These are phyloP conservation scores for Fusarium temperatum DNA, from an alignment of 2,329 filamentous ascomycete species.

Conservation along the genomic window DNA sequence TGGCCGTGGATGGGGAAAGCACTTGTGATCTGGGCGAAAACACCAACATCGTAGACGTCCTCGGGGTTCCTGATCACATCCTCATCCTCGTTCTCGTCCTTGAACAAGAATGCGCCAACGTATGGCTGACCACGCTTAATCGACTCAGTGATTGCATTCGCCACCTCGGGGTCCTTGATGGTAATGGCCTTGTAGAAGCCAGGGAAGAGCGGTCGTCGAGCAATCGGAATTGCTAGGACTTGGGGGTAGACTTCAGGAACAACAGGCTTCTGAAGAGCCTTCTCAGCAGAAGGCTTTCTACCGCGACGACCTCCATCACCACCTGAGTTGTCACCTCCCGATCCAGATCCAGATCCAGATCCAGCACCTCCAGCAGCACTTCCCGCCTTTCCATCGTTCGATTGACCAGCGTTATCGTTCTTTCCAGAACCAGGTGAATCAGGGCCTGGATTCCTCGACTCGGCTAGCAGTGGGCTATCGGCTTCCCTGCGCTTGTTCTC, in stretches of 20 bases:
- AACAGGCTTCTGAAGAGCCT: slow-evolving; percentile 83
- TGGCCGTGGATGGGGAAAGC: slow-evolving; percentile 92
- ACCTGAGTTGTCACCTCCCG: slow-evolving; percentile 63
- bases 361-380: slow-evolving; percentile 65
- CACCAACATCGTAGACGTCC: slow-evolving; percentile 94
- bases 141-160: slow-evolving; percentile 92
- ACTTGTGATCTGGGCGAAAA: slow-evolving; percentile 97
- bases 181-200: slow-evolving; percentile 99
- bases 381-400: slow-evolving; percentile 62
- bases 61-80: slow-evolving; percentile 90
- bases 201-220: slow-evolving; percentile 91
- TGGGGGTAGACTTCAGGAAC: slow-evolving; percentile 97
- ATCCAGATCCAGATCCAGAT: slow-evolving; percentile 59
- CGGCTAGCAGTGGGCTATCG: slow-evolving; percentile 58
- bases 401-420: slow-evolving; percentile 49
- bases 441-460: slow-evolving; percentile 54
- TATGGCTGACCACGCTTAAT: slow-evolving; percentile 97
- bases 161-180: slow-evolving; percentile 91
- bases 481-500: slow-evolving; percentile 55
- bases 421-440: slow-evolving; percentile 58
- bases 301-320: slow-evolving; percentile 75
- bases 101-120: slow-evolving; percentile 95
- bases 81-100: slow-evolving; percentile 92
- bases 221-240: slow-evolving; percentile 96
- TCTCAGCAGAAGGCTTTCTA: slow-evolving; percentile 74